Conservation (phyloP, 1,284 basidiomycete genomes). For the Boletellus sp. region DNA sequence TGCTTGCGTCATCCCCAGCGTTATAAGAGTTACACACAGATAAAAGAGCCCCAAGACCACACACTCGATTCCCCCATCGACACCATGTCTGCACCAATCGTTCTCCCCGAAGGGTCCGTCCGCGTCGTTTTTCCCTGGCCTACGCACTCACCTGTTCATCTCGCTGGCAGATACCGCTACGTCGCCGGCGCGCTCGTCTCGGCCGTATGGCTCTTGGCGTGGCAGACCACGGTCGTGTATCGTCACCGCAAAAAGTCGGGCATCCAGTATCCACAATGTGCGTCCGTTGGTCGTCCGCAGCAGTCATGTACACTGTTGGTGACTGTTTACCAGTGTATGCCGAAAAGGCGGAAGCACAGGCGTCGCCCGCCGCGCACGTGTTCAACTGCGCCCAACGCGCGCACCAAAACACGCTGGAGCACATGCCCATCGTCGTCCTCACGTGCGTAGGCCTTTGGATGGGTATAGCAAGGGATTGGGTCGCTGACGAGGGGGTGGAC, state of each 20-base stretch:
- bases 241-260: constrained; percentile 30
- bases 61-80: too few relatives aligned
- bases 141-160: background rate
- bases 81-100: constrained; percentile 1
- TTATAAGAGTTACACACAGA: too few relatives aligned
- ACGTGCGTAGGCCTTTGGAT: constrained; percentile 1
- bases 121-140: background rate
- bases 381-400: constrained; percentile 41
- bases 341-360: constrained; percentile 35
- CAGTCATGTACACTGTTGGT: background rate
- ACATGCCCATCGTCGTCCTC: constrained; percentile 23
- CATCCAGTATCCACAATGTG: constrained; percentile 34
- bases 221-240: constrained; percentile 25
- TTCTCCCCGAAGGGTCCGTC: constrained; percentile 16
- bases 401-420: constrained; percentile 43
- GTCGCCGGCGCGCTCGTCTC: constrained; percentile 22
- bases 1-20: background rate
- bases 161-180: constrained; percentile 17
- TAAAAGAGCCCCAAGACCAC: too few relatives aligned
- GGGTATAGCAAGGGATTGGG: too few relatives aligned
- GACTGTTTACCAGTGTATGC: constrained; percentile 35
- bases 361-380: constrained; percentile 25
- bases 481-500: background rate
- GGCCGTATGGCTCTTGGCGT: constrained; percentile 22
- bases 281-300: background rate